phyloP scores from a whole-genome alignment of 1,284 basidiomycete genomes.

The Malassezia furfur region DNA sequence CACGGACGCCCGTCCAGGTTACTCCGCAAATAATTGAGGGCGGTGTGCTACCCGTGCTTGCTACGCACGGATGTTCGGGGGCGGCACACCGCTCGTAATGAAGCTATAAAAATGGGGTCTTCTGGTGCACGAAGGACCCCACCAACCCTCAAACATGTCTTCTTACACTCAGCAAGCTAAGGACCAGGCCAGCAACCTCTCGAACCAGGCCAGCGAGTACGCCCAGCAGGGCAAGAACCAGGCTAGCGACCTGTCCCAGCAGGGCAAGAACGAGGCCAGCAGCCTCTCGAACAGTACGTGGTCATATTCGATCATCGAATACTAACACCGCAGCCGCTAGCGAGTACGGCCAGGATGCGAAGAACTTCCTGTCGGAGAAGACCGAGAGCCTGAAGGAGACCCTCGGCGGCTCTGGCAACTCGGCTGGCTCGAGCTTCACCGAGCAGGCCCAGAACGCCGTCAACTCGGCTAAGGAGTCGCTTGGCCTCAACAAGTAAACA shows the following conservation, averaged over 20 bases:
- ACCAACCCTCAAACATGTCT: slow-evolving; percentile 2
- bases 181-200: not conserved
- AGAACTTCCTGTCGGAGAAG: no score
- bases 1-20: not conserved
- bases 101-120: no score
- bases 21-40: not conserved
- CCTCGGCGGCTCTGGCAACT: not conserved
- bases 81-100: no score
- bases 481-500: slow-evolving; percentile 12
- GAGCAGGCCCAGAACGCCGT: slow-evolving; percentile 14
- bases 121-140: no score
- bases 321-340: not conserved
- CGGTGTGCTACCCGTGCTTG: no score
- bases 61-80: no score
- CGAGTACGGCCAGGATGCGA: no score
- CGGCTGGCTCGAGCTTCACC: not conserved
- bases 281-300: not conserved
- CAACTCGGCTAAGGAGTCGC: slow-evolving; percentile 9
- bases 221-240: slow-evolving; percentile 10
- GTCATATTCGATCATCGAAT: not conserved
- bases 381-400: no score
- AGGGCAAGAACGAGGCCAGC: slow-evolving; percentile 2
- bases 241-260: not conserved
- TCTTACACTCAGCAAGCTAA: slow-evolving; percentile 8
- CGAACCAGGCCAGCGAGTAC: slow-evolving; percentile 6